Conservation (phyloP, 768 basidiomycete genomes). For the Clavulina sp. region DNA sequence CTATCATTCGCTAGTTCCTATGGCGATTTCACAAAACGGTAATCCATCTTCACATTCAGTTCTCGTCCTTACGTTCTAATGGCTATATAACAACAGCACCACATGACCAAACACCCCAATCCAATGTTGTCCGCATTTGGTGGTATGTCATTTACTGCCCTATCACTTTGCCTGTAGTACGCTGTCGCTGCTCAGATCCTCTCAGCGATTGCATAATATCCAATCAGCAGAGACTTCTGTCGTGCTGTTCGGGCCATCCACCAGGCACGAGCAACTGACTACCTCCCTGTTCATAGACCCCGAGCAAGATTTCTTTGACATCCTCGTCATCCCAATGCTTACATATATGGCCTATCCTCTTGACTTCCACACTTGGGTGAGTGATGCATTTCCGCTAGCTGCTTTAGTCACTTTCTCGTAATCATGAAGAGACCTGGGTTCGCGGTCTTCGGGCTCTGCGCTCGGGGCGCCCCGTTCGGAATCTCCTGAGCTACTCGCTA, state of each 20-base stretch:
- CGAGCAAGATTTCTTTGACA: not conserved
- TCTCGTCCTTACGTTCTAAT: not conserved
- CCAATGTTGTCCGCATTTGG: too few species aligned
- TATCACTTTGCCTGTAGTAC: too few species aligned
- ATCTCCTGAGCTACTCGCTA: too few species aligned
- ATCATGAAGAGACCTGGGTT: too few species aligned
- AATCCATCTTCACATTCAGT: not conserved
- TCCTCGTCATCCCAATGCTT: not conserved
- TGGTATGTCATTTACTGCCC: too few species aligned
- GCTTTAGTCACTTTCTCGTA: too few species aligned
- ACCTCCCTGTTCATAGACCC: not conserved
- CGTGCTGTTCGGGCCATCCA: not conserved
- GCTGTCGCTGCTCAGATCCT: too few species aligned
- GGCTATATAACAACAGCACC: too few species aligned
- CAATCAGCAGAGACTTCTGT: not conserved
- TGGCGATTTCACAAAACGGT: not conserved
- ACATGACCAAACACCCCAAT: too few species aligned
- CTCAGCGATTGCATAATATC: not conserved
- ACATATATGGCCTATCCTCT: not conserved
- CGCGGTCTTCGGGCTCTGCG: too few species aligned
- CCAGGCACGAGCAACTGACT: not conserved
- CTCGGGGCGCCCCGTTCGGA: too few species aligned
- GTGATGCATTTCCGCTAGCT: not conserved
- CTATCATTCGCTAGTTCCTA: not conserved
- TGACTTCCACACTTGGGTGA: not conserved